Percentiles rank a stretch among this genome's conserved stretches.
Evolutionary conservation across 2,329 filamentous ascomycete genomes (phyloP).

Genomic region (Elsinoe ampelina): DNA sequence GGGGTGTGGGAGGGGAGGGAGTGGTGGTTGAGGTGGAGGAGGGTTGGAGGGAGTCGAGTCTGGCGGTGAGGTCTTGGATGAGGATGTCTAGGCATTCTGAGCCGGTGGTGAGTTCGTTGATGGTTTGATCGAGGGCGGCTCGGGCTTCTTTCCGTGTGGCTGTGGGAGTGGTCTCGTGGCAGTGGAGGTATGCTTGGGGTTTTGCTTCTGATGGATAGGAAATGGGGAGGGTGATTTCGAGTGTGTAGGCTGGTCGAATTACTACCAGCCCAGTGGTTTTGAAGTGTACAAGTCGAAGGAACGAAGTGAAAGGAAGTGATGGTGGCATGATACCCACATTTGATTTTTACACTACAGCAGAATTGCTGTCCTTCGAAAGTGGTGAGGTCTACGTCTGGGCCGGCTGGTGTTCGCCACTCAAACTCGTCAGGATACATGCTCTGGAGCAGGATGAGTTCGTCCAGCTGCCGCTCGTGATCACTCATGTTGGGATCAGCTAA

Average conservation of each 20-base stretch:
- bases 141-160: conserved; percentile 15
- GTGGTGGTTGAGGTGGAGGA: conserved; percentile 7
- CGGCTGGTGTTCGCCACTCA: conserved; percentile 13
- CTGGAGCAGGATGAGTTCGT: conserved; percentile 16
- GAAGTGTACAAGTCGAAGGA: neutral
- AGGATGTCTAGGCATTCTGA: conserved; percentile 16
- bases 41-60: neutral
- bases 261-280: neutral
- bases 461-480: conserved; percentile 12
- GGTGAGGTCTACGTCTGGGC: conserved; percentile 1
- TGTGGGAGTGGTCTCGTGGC: conserved; percentile 12
- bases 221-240: conserved; percentile 15
- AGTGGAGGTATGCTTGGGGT: conserved; percentile 15
- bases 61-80: conserved; percentile 3
- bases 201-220: conserved; percentile 13
- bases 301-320: neutral
- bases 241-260: conserved; percentile 14
- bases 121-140: conserved; percentile 6
- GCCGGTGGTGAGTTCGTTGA: conserved; percentile 5
- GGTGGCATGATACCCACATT: conserved; percentile 11
- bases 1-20: conserved; percentile 15
- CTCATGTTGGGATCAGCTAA: neutral
- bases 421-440: conserved; percentile 20
- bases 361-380: conserved; percentile 8
- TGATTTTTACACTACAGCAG: conserved; percentile 9